Base-by-base conservation (phyloP, 1,139 yeast species). In the Candida albicans region DNA sequence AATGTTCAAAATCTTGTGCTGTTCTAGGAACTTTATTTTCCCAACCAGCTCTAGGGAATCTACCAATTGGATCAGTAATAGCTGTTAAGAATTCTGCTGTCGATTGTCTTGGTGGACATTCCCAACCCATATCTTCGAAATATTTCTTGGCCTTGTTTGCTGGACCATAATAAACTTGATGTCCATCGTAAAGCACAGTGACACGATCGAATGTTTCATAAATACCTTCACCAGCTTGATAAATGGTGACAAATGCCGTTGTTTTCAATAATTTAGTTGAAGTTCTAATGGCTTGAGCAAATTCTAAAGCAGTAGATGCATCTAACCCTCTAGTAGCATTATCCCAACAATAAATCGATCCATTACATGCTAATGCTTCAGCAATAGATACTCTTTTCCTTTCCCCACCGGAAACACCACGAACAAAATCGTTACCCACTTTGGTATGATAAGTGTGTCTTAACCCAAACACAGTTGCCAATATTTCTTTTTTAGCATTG, bases 341-440 rank as follows among this genome's bases (percentile, higher is more conserved):
- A 68, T 83, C 90, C 86, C 87, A 84, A 58, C 84, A 78, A 54
- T 81, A 81, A 39, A 83, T 64, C 13, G 79, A 67, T 18, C 81
- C 84, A 41, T 77, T 67, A 60, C 79, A 73, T 14, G 83, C 80
- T 54, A 79, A 65, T 7, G 84, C 84, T 62, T 82, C 87, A 26
- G 81, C 84, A 58, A 86, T 82, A 4, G 91, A 84, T 22, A 86
- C 93, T 64, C 95, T 82, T 65, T 85, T 85, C 54, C 93, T 75
- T 66, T 86, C 93, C 67, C 95, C 95, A 55, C 95, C 95, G 37
- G 91, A 84, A 30, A 86, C 87, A 64, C 95, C 95, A 56, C 91
- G 76, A 36, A 85, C 77, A 45, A 75, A 78, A 55, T 84, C 65
- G 44, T 62, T 57, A 31, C 65, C 66, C 32, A 62, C 67, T 40